Conservation (phyloP, 331 rosid species). For the Rosa hybrid region DNA sequence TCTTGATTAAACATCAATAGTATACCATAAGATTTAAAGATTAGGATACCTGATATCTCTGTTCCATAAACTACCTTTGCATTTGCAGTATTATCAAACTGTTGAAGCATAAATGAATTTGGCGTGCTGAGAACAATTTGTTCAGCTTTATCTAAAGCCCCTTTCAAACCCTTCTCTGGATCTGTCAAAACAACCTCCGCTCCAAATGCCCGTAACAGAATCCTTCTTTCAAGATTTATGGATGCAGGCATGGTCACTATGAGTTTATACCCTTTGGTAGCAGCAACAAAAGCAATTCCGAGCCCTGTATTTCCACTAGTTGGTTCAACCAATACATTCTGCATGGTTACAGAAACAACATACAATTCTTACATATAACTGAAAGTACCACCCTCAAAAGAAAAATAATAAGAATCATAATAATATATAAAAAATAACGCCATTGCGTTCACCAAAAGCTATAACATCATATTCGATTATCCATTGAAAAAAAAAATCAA, state of each 20-base stretch:
- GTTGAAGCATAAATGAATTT: conserved; percentile 86
- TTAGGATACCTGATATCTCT: neutral
- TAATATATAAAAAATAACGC: neutral
- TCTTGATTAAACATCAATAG: conserved; percentile 24
- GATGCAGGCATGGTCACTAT: conserved; percentile 93
- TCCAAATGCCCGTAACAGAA: conserved; percentile 91
- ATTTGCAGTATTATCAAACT: conserved; percentile 79
- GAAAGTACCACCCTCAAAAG: neutral
- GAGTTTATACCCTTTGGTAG: conserved; percentile 81
- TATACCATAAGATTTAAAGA: neutral
- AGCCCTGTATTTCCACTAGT: conserved; percentile 96
- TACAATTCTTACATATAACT: conserved; percentile 3
- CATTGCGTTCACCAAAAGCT: conserved; percentile 17
- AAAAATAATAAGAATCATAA: neutral
- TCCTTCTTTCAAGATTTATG: conserved; percentile 77
- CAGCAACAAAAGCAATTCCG: conserved; percentile 89
- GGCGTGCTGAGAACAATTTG: conserved; percentile 68
- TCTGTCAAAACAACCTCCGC: conserved; percentile 85
- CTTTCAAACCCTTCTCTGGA: conserved; percentile 84
- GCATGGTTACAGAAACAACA: conserved; percentile 36
- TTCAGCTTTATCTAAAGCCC: conserved; percentile 91
- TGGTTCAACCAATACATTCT: conserved; percentile 93
- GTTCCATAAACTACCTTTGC: conserved; percentile 54
- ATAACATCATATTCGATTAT: conserved; percentile 16
- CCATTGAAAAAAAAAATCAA: conserved; percentile 11